Evolutionary conservation across 768 basidiomycete species (phyloP).

Genomic region (Tubosaeta sp.): DNA sequence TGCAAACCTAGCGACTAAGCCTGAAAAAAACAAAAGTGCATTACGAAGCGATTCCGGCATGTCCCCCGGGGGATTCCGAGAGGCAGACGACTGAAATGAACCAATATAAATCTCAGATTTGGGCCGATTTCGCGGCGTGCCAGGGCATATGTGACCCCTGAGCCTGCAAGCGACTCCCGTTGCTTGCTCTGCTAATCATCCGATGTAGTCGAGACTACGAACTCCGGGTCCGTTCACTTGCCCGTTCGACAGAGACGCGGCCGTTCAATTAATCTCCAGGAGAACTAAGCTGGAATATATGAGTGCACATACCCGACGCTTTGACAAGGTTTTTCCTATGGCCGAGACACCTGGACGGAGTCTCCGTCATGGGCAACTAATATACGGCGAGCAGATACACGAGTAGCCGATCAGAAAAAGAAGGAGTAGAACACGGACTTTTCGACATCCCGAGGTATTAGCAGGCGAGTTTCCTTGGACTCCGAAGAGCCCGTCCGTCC

Average conservation of each 20-base stretch:
- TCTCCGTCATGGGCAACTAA: neutral
- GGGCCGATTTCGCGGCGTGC: constrained; percentile 9
- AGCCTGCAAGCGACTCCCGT: constrained; percentile 12
- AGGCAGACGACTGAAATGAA: constrained; percentile 12
- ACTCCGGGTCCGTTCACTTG: neutral
- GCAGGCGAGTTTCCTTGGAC: neutral
- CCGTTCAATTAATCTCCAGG: constrained; percentile 3
- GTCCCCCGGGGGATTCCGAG: constrained; percentile 22
- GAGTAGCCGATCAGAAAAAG: neutral
- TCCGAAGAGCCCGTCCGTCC: neutral
- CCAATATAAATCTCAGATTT: constrained; percentile 31
- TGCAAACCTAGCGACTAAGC: constrained; percentile 12
- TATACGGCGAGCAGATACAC: neutral
- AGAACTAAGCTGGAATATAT: constrained; percentile 1
- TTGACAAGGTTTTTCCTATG: constrained; percentile 3
- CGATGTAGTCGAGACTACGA: neutral
- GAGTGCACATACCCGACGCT: constrained; percentile 1
- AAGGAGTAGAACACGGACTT: neutral
- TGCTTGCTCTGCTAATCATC: constrained; percentile 6
- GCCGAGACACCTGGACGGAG: neutral
- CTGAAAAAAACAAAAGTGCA: constrained; percentile 14
- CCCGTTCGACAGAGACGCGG: constrained; percentile 9
- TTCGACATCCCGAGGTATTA: neutral
- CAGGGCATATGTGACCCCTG: constrained; percentile 19
- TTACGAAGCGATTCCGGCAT: constrained; percentile 18